Evolutionary conservation across 1,284 basidiomycete genomes (phyloP).

Genomic region (Mycosarcoma maydis): DNA sequence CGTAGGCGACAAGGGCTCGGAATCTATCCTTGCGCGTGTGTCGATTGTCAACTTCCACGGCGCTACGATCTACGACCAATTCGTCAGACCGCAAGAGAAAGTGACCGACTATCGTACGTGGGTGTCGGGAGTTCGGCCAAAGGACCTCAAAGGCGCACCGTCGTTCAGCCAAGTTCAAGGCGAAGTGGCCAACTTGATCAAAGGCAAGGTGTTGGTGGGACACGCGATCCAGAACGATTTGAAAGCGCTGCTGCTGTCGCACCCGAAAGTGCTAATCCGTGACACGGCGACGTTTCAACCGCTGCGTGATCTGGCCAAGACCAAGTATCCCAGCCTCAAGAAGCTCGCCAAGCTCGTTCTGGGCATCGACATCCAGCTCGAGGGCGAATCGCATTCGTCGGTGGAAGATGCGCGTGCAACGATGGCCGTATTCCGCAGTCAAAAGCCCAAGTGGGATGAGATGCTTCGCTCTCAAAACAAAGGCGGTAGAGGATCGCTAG

Average conservation of each 20-base stretch:
- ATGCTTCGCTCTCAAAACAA: constrained; percentile 24
- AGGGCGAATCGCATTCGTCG: constrained; percentile 56
- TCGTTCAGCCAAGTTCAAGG: constrained; percentile 83
- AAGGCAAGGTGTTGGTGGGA: constrained; percentile 86
- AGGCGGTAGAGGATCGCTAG: not conserved
- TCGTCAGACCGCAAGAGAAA: constrained; percentile 84
- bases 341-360: constrained; percentile 84
- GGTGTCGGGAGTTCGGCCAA: constrained; percentile 83
- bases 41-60: constrained; percentile 92
- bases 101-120: constrained; percentile 94
- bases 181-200: constrained; percentile 79
- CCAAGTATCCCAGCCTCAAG: constrained; percentile 78
- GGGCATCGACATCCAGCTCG: constrained; percentile 81
- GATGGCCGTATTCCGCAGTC: constrained; percentile 91
- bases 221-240: constrained; percentile 94
- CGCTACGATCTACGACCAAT: constrained; percentile 80
- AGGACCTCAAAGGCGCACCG: constrained; percentile 78
- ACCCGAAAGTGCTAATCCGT: constrained; percentile 79
- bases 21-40: constrained; percentile 88
- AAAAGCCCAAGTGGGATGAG: constrained; percentile 84
- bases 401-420: constrained; percentile 88
- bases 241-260: constrained; percentile 87
- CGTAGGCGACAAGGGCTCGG: constrained; percentile 80
- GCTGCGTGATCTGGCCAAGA: constrained; percentile 71
- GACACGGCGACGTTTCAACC: constrained; percentile 79